These are phyloP conservation scores for Talaromyces sp. DNA, from an alignment of 2,329 filamentous ascomycete species.

Conservation along the genomic window DNA sequence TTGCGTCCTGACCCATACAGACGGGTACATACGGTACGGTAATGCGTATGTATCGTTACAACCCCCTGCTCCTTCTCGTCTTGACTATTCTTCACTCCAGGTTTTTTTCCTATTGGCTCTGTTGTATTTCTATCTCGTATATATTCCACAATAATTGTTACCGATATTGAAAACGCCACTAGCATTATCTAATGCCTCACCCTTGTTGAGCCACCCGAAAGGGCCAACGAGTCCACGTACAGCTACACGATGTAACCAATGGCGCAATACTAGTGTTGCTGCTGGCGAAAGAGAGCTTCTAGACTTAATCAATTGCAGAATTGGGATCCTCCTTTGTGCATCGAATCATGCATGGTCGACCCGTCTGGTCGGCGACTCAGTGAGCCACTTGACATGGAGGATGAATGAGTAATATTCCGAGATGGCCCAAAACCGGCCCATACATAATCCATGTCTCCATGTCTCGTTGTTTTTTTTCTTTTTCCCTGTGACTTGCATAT, in stretches of 20 bases:
- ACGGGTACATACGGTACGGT: not conserved
- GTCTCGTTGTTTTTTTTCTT: not conserved
- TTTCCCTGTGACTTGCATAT: not conserved
- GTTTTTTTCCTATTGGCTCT: too few species aligned
- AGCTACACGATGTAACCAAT: slow-evolving; percentile 6
- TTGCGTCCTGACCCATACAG: not conserved
- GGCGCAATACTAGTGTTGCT: not conserved
- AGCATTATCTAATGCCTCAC: not conserved
- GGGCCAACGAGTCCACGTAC: not conserved
- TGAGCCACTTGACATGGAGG: not conserved
- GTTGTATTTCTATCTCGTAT: not conserved
- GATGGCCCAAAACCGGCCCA: not conserved
- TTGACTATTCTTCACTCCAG: too few species aligned
- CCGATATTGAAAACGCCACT: not conserved
- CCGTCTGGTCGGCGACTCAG: not conserved
- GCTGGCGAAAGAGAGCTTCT: not conserved
- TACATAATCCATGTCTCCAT: not conserved
- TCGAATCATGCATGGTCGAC: not conserved
- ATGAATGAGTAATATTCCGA: not conserved
- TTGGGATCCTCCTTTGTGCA: slow-evolving; percentile 2
- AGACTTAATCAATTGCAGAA: not conserved
- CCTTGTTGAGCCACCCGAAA: not conserved
- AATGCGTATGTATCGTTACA: not conserved
- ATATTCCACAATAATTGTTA: not conserved
- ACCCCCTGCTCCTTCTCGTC: not conserved